phyloP scores from a whole-genome alignment of 257 asterid species.

The Solanum sejunctum region DNA sequence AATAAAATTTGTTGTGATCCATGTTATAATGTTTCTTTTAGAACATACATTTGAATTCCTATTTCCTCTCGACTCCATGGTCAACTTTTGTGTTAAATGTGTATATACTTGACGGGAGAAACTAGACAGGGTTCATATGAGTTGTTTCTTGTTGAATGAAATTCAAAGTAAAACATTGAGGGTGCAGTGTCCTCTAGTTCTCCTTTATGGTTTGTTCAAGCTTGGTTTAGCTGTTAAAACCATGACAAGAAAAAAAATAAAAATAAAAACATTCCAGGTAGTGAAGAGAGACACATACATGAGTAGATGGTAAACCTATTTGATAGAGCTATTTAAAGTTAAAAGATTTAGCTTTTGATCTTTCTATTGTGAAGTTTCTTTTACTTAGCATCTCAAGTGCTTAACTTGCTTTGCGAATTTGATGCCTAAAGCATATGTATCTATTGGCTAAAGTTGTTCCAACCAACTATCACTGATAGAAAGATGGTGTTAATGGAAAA shows the following conservation, averaged over 20 bases:
- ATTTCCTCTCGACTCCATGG: background rate
- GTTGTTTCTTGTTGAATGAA: background rate
- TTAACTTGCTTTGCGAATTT: background rate
- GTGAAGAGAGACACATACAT: background rate
- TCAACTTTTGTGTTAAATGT: background rate
- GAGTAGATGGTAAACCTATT: background rate
- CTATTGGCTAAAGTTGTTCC: background rate
- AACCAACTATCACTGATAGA: background rate
- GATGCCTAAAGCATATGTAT: background rate
- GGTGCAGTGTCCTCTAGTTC: background rate
- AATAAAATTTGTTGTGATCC: background rate
- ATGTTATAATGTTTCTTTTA: background rate
- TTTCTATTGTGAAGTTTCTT: background rate
- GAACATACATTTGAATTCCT: background rate
- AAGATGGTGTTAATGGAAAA: background rate
- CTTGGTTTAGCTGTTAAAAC: background rate
- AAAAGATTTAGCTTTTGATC: background rate
- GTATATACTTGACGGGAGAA: background rate
- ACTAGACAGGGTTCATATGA: background rate
- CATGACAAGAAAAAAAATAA: background rate
- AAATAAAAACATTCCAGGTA: background rate
- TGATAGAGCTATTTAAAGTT: background rate
- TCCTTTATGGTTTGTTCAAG: background rate
- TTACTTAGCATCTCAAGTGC: background rate
- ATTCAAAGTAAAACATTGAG: background rate